Evolutionary conservation across 805 yeast genomes (phyloP).

Genomic region (Ogataea degrootiae): DNA sequence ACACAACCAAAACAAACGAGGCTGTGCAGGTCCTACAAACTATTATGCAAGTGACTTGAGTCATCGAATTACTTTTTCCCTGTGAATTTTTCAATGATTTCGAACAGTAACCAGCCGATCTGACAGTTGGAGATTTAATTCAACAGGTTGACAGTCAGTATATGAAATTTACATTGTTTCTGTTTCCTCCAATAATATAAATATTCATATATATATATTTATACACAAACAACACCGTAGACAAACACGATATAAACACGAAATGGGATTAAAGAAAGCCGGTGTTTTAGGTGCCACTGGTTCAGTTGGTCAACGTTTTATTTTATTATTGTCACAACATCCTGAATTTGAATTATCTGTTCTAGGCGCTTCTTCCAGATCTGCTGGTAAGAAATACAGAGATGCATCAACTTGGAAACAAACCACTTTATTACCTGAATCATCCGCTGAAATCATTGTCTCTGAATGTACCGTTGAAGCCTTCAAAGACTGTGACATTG

Average conservation of each 20-base stretch:
- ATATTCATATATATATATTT: too few species aligned
- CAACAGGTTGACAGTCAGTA: too few species aligned
- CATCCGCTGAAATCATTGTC: constrained; percentile 59
- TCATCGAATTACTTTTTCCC: too few species aligned
- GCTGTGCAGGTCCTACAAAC: too few species aligned
- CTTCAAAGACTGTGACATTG: constrained; percentile 87
- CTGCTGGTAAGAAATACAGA: constrained; percentile 83
- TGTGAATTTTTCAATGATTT: too few species aligned
- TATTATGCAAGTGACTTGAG: too few species aligned
- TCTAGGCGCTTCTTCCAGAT: constrained; percentile 88
- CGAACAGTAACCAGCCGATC: too few species aligned
- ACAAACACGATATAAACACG: neutral
- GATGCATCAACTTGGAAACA: constrained; percentile 96
- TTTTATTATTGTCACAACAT: constrained; percentile 74
- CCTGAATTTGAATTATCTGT: constrained; percentile 84
- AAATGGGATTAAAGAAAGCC: constrained; percentile 38
- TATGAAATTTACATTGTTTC: too few species aligned
- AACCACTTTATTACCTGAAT: constrained; percentile 71
- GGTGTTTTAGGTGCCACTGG: constrained; percentile 99
- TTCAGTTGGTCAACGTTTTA: constrained; percentile 94
- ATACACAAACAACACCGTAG: too few species aligned
- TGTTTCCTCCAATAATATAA: too few species aligned
- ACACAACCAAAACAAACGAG: too few species aligned
- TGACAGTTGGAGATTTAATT: too few species aligned
- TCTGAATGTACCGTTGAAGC: constrained; percentile 71